phyloP scores from a whole-genome alignment of 108 stramenopile genomes.

The Mediolabrus comicus region DNA sequence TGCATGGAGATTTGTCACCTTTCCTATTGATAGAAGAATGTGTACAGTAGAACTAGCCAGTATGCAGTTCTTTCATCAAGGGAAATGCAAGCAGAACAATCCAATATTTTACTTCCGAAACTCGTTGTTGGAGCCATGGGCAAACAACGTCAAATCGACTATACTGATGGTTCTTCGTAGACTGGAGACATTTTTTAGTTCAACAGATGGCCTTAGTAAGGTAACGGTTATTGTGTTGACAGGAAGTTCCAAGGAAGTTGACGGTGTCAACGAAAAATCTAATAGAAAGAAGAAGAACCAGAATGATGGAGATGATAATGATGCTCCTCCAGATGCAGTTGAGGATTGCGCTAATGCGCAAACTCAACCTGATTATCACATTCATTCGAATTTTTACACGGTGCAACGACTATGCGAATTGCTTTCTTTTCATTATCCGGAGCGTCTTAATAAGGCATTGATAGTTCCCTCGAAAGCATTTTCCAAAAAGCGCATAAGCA shows the following conservation, averaged over 20 bases:
- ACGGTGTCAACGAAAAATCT: background rate
- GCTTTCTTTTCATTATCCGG: constrained; percentile 62
- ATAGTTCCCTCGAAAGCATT: constrained; percentile 52
- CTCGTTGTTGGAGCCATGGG: constrained; percentile 64
- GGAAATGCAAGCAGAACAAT: constrained; percentile 50
- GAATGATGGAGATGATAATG: background rate
- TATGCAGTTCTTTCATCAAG: constrained; percentile 77
- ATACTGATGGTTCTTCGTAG: constrained; percentile 56
- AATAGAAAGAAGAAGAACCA: constrained; percentile 3
- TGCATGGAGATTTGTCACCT: constrained; percentile 62
- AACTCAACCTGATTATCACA: constrained; percentile 40
- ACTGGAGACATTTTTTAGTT: constrained; percentile 47
- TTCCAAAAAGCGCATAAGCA: constrained; percentile 15
- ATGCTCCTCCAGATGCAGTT: constrained; percentile 1
- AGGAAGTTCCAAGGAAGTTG: constrained; percentile 31
- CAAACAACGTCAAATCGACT: constrained; percentile 54
- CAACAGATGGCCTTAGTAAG: constrained; percentile 20
- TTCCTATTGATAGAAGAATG: constrained; percentile 59
- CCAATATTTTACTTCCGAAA: constrained; percentile 79
- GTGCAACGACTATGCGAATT: constrained; percentile 33
- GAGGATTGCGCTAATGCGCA: constrained; percentile 8
- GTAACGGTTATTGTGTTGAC: constrained; percentile 55
- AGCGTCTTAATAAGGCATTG: constrained; percentile 50
- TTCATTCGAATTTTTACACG: constrained; percentile 56
- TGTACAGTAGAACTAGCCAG: constrained; percentile 69